Conservation (phyloP, 495 filamentous ascomycete species). For the Wilcoxina mikolae region DNA sequence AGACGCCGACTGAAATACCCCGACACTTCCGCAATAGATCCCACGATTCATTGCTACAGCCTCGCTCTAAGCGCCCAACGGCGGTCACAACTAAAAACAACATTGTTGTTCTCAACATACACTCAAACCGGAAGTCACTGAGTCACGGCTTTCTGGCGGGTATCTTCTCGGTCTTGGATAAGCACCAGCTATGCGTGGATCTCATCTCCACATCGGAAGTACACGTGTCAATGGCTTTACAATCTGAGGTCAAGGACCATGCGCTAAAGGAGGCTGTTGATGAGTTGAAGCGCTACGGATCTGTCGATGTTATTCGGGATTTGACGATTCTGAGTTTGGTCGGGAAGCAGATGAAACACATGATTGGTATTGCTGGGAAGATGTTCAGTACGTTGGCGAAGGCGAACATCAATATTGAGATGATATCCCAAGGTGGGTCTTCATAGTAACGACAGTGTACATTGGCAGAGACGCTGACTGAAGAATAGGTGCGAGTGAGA, state of each 20-base stretch:
- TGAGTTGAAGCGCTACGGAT: conserved; percentile 66
- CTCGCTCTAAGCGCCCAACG: conserved; percentile 57
- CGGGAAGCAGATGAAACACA: conserved; percentile 89
- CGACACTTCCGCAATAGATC: conserved; percentile 17
- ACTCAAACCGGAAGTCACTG: conserved; percentile 80
- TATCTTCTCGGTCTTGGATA: conserved; percentile 78
- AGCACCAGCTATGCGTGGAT: conserved; percentile 72
- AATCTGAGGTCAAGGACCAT: conserved; percentile 34
- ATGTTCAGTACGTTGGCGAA: conserved; percentile 88
- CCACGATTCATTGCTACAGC: conserved; percentile 29
- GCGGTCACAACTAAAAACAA: conserved; percentile 93
- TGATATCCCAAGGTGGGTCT: conserved; percentile 79
- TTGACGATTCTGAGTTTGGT: conserved; percentile 93
- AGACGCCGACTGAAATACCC: conserved; percentile 21
- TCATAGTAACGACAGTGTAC: no score
- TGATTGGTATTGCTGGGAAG: conserved; percentile 80
- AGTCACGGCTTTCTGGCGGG: conserved; percentile 86
- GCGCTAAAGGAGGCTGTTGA: conserved; percentile 52
- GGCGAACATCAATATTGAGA: conserved; percentile 84
- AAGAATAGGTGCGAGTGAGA: conserved; percentile 69
- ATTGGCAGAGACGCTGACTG: neutral
- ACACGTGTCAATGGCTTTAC: conserved; percentile 84
- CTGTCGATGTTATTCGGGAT: conserved; percentile 69
- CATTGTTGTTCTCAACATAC: conserved; percentile 90
- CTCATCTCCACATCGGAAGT: conserved; percentile 90